A percentile compares a stretch with the other conserved stretches of the same genome.
These are phyloP conservation scores for Heritiera littoralis DNA, from an alignment of 345 rosid species.

Conservation along the genomic window DNA sequence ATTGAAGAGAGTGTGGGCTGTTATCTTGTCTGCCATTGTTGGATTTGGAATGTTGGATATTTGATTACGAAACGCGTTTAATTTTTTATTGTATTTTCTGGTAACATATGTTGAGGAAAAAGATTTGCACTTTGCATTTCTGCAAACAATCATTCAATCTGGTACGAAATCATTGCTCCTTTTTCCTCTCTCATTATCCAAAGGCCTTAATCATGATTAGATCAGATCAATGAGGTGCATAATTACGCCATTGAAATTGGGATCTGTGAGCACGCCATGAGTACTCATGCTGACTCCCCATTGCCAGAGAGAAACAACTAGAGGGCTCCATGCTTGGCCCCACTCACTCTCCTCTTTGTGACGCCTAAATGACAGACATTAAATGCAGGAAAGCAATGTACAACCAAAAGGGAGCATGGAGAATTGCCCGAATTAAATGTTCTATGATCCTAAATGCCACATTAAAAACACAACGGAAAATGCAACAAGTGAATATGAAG, in stretches of 20 bases:
- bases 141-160: constrained; percentile 7
- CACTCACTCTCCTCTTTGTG: constrained; percentile 9
- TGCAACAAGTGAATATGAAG: neutral
- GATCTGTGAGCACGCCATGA: constrained; percentile 11
- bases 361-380: neutral
- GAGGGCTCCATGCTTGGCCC: constrained; percentile 11
- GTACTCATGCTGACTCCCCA: neutral
- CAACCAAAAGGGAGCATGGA: neutral
- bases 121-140: neutral
- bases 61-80: constrained; percentile 17
- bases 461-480: neutral
- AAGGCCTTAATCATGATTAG: neutral
- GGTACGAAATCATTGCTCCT: constrained; percentile 1
- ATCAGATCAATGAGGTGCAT: constrained; percentile 2
- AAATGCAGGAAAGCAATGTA: neutral
- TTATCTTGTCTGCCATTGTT: neutral
- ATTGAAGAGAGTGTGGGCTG: neutral
- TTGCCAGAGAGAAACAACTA: neutral
- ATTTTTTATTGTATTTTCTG: neutral
- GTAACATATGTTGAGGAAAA: neutral
- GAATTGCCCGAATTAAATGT: neutral
- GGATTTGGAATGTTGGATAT: neutral
- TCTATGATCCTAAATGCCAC: neutral
- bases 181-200: neutral
- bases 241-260: neutral